phyloP scores from a whole-genome alignment of 805 yeast species.

The Metschnikowia drakensbergensis region DNA sequence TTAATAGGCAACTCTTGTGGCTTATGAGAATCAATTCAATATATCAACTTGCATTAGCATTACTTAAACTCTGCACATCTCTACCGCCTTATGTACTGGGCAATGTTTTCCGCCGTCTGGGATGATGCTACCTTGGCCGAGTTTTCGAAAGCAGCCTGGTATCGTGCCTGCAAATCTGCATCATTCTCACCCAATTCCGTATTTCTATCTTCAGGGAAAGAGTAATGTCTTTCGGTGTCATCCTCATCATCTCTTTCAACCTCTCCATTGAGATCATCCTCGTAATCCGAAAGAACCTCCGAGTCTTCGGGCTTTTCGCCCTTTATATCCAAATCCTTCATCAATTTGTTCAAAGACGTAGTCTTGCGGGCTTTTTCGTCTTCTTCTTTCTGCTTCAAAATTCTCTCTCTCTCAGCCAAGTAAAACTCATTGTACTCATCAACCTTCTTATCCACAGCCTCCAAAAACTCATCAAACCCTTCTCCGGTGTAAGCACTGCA shows the following conservation, averaged over 20 bases:
- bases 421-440: conserved; percentile 84
- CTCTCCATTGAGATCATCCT: conserved; percentile 46
- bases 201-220: conserved; percentile 63
- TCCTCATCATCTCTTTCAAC: conserved; percentile 46
- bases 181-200: conserved; percentile 54
- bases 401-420: conserved; percentile 79
- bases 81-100: conserved; percentile 49
- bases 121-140: conserved; percentile 60
- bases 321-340: conserved; percentile 80
- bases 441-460: conserved; percentile 80
- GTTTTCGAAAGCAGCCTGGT: conserved; percentile 66
- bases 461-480: conserved; percentile 87
- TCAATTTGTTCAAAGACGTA: conserved; percentile 62
- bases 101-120: conserved; percentile 68
- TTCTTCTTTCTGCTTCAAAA: conserved; percentile 70
- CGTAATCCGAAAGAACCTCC: conserved; percentile 50
- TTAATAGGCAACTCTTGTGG: too few species aligned
- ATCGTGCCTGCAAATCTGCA: conserved; percentile 58
- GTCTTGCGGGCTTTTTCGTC: conserved; percentile 71
- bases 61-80: not conserved
- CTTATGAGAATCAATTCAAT: not conserved
- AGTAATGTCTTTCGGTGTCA: conserved; percentile 54
- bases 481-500: conserved; percentile 91
- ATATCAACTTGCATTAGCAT: not conserved
- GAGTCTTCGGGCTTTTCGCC: conserved; percentile 31